These are phyloP conservation scores for Lipomyces spencermartinsiae DNA, from an alignment of 805 yeast species.

Conservation along the genomic window DNA sequence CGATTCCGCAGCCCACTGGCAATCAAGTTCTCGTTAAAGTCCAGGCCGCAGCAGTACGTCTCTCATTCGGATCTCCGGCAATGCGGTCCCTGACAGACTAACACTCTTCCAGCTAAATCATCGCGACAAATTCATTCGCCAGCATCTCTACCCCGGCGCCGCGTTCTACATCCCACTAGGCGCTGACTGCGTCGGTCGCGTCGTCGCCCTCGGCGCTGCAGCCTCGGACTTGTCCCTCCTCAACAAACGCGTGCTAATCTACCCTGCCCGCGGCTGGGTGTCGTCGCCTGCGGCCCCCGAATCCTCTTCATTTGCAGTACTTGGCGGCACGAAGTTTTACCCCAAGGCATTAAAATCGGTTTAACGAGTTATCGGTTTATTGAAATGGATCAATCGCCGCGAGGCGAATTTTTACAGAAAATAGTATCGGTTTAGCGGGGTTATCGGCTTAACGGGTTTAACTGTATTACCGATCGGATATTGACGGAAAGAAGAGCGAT, in stretches of 20 bases:
- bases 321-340: constrained; percentile 36
- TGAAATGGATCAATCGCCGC: no score
- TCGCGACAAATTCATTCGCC: constrained; percentile 37
- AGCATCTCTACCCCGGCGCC: constrained; percentile 37
- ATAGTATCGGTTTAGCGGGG: no score
- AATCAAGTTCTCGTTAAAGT: constrained; percentile 30
- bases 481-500: no score
- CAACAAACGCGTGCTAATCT: constrained; percentile 30
- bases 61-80: not conserved
- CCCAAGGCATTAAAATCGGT: no score
- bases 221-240: not conserved
- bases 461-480: no score
- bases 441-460: no score
- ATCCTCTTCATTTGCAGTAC: constrained; percentile 24
- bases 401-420: no score
- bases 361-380: no score
- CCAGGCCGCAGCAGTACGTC: constrained; percentile 26
- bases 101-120: constrained; percentile 30
- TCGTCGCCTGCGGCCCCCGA: constrained; percentile 29
- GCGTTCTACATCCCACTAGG: constrained; percentile 32
- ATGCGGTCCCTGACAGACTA: not conserved
- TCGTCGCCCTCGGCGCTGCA: constrained; percentile 26
- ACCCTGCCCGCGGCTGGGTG: constrained; percentile 35
- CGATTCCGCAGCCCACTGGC: constrained; percentile 7
- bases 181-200: constrained; percentile 37